These are phyloP conservation scores for Barnettozyma californica DNA, from an alignment of 805 yeast species.

Conservation along the genomic window DNA sequence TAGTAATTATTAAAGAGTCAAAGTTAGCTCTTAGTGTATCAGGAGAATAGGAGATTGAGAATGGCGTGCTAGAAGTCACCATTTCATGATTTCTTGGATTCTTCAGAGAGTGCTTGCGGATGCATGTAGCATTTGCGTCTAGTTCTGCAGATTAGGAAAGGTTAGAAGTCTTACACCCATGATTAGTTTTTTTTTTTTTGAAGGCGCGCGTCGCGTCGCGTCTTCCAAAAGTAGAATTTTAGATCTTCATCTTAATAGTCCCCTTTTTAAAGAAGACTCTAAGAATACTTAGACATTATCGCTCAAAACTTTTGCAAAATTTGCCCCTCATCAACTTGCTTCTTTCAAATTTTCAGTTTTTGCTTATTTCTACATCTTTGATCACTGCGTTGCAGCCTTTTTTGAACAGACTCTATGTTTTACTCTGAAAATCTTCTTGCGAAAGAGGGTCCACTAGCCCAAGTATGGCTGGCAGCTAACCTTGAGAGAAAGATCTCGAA, in stretches of 20 bases:
- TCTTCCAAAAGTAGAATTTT: neutral
- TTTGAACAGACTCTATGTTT: conserved; percentile 31
- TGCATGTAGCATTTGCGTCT: neutral
- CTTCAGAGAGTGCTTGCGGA: too few relatives aligned
- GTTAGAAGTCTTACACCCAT: neutral
- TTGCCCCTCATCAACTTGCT: neutral
- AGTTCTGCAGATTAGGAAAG: neutral
- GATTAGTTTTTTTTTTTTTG: too few relatives aligned
- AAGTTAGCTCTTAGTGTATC: too few relatives aligned
- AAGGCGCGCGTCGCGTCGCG: neutral
- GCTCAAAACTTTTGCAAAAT: too few relatives aligned
- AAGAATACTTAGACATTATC: neutral
- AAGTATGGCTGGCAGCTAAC: conserved; percentile 90
- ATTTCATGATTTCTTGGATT: too few relatives aligned
- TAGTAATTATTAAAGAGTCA: too few relatives aligned
- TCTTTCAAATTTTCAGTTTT: neutral
- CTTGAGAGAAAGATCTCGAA: conserved; percentile 73
- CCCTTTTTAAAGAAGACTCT: neutral
- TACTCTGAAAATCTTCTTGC: conserved; percentile 49
- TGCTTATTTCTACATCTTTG: neutral
- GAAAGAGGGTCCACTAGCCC: conserved; percentile 79
- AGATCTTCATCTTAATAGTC: neutral
- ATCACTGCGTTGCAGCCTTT: neutral
- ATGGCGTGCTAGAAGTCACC: too few relatives aligned
- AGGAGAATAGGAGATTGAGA: too few relatives aligned